Conservation (phyloP, 805 yeast genomes). For the Saccharomyces eubayanus region DNA sequence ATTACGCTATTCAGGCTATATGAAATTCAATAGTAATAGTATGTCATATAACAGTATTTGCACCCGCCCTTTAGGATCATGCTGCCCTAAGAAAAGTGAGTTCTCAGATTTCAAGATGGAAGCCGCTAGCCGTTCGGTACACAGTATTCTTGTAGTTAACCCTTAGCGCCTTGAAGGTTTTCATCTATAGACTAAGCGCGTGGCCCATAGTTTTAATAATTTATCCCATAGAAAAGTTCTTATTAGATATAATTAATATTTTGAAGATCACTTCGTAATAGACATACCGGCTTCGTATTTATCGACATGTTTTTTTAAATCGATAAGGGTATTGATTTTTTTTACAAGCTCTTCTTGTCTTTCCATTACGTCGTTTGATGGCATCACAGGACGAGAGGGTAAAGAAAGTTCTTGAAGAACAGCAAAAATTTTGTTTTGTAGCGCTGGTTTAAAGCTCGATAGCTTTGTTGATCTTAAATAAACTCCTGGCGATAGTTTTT, state of each 20-base stretch:
- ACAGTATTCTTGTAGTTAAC: not conserved
- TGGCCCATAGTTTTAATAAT: not conserved
- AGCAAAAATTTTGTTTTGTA: slow-evolving; percentile 52
- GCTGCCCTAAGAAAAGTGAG: not conserved
- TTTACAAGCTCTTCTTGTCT: slow-evolving; percentile 69
- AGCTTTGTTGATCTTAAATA: slow-evolving; percentile 71
- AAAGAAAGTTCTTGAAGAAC: slow-evolving; percentile 71
- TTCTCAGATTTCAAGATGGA: not conserved
- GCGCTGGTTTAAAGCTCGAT: slow-evolving; percentile 68
- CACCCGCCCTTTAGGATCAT: not conserved
- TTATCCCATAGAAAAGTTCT: not conserved
- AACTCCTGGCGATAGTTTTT: slow-evolving; percentile 69
- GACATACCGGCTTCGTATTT: slow-evolving; percentile 73
- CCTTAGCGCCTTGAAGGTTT: not conserved
- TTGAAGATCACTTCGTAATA: slow-evolving; percentile 30
- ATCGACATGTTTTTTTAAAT: slow-evolving; percentile 79
- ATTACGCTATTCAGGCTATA: not conserved
- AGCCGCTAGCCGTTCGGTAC: not conserved
- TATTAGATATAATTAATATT: not conserved
- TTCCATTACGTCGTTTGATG: slow-evolving; percentile 68
- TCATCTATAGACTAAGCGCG: not conserved
- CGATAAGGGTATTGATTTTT: slow-evolving; percentile 63
- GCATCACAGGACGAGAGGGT: slow-evolving; percentile 78
- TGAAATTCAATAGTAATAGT: not conserved
- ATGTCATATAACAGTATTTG: not conserved